Base-by-base conservation (phyloP, 805 yeast genomes). In the Schwanniomyces vanrijiae region DNA sequence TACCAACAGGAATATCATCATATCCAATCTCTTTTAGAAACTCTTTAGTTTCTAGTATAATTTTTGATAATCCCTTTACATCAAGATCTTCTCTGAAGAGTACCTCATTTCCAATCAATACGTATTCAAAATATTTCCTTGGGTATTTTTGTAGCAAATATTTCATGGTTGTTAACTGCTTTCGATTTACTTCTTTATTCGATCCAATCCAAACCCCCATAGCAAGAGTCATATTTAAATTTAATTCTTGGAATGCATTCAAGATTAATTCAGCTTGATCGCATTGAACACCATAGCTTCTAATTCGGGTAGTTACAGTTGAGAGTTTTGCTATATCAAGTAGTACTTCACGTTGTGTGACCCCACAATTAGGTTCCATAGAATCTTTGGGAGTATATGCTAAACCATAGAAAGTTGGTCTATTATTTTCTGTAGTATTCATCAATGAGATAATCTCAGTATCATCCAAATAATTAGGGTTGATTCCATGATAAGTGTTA, bases 81-180 rank as follows among this genome's bases (percentile, higher is more conserved):
- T 73, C 51, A 49, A 71, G 68, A 1, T 83, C 88, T 24, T 71
- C 69, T 44, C 88, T 67, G 51, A 75, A 80, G 16, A 83, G 59
- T 0, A 80, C 87, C 51, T 85, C 90, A 54, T 83, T 81, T 0
- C 90, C 90, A 26, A 85, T 72, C 49, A 72, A 71, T 2, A 85
- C 68, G 2, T 80, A 62, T 38, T 82, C 80, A 51, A 84, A 75
- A 38, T 67, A 61, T 7, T 60, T 42, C 39, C 71, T 61, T 3
- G 86, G 85, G 50, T 75, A 77, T 19, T 58, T 61, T 4, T 47
- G 49, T 25, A 84, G 53, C 0, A 80, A 50, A 2, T 53, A 37
- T 49, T 75, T 71, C 76, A 83, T 71, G 4, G 64, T 69, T 6
- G 55, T 48, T 42, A 85, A 56, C 55, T 84, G 84, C 8, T 62